phyloP scores from a whole-genome alignment of 1,284 basidiomycete genomes.

The Apiotrichum brassicae region DNA sequence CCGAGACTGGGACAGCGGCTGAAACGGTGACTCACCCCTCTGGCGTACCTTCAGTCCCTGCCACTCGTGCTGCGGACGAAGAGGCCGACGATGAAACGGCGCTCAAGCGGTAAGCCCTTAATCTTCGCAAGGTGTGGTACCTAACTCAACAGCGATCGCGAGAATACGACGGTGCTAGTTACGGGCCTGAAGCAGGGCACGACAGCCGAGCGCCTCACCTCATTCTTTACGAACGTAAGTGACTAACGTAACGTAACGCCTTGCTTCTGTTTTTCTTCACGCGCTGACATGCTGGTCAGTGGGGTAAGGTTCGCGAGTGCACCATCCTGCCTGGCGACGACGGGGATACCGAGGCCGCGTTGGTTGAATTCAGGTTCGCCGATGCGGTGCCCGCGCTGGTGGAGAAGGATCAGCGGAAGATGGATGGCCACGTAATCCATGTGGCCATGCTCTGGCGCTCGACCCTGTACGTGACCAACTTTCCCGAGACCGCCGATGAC shows the following conservation, averaged over 20 bases:
- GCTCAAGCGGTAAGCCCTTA: constrained; percentile 22
- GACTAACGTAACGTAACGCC: constrained; percentile 52
- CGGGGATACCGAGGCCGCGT: constrained; percentile 29
- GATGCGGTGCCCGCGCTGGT: constrained; percentile 75
- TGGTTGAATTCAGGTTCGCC: constrained; percentile 44
- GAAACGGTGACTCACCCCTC: neutral
- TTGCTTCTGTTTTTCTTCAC: constrained; percentile 70
- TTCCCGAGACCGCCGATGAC: constrained; percentile 81
- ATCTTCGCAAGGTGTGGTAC: no score
- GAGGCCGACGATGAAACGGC: constrained; percentile 9
- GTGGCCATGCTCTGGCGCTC: constrained; percentile 90
- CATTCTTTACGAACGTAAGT: constrained; percentile 78
- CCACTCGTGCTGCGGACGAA: neutral
- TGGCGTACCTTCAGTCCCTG: neutral
- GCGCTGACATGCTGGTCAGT: constrained; percentile 52
- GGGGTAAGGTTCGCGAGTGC: constrained; percentile 71
- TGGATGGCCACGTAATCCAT: constrained; percentile 65
- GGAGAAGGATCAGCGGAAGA: constrained; percentile 85
- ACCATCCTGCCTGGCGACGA: constrained; percentile 44
- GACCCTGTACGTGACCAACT: constrained; percentile 95
- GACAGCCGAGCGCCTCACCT: constrained; percentile 60
- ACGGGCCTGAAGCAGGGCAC: constrained; percentile 59
- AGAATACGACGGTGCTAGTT: constrained; percentile 88
- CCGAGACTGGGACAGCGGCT: neutral
- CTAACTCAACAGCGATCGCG: constrained; percentile 68